Percentiles rank a stretch among this genome's conserved stretches.
phyloP scores from a whole-genome alignment of 2,329 filamentous ascomycete genomes.

The Diaporthe sp. region DNA sequence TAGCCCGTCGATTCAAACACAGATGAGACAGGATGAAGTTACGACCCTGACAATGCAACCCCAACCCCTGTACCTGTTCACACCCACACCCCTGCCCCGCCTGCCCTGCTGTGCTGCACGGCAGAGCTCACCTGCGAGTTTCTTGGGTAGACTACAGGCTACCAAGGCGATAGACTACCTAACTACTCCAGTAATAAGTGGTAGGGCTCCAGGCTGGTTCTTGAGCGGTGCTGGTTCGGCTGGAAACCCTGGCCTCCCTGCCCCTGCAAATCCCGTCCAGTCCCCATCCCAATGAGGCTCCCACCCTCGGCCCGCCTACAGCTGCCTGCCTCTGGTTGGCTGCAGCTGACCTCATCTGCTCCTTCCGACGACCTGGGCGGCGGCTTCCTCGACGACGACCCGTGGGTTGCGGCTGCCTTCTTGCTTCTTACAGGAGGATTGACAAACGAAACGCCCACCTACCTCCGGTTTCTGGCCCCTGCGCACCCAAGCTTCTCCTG shows the following conservation, averaged over 20 bases:
- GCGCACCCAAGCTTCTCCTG: neutral
- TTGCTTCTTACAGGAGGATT: slow-evolving; percentile 25
- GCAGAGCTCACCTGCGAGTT: neutral
- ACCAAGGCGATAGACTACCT: too few species aligned
- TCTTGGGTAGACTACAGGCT: too few species aligned
- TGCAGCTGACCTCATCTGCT: slow-evolving; percentile 7
- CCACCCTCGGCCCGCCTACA: slow-evolving; percentile 19
- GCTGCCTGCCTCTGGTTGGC: slow-evolving; percentile 17
- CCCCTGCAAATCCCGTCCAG: slow-evolving; percentile 7
- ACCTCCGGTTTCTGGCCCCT: slow-evolving; percentile 23
- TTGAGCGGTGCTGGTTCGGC: too few species aligned
- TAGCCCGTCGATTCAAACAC: slow-evolving; percentile 46
- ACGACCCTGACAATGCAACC: slow-evolving; percentile 31
- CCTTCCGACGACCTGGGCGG: slow-evolving; percentile 25
- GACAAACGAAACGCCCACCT: slow-evolving; percentile 30
- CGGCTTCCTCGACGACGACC: slow-evolving; percentile 2
- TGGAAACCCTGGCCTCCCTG: neutral
- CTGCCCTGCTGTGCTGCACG: neutral
- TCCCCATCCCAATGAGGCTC: slow-evolving; percentile 19
- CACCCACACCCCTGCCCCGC: neutral
- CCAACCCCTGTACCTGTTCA: slow-evolving; percentile 31
- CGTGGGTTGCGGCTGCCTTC: slow-evolving; percentile 27
- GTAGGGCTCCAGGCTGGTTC: neutral
- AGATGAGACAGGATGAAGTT: slow-evolving; percentile 45
- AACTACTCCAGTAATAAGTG: too few species aligned